phyloP scores from a whole-genome alignment of 768 basidiomycete species.

The Leccinum disarticulatum region DNA sequence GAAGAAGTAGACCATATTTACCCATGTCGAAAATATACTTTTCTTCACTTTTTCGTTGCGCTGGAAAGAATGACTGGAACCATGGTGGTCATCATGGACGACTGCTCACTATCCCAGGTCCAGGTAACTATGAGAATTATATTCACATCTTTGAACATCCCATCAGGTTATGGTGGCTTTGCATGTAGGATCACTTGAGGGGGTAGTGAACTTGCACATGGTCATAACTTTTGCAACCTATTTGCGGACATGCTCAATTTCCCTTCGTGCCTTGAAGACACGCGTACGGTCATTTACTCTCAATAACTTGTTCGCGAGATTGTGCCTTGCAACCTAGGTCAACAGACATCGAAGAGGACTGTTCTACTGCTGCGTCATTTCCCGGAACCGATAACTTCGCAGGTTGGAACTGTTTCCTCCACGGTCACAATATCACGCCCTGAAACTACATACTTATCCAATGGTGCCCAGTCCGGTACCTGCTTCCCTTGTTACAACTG shows the following conservation, averaged over 20 bases:
- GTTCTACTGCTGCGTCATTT: too few species aligned
- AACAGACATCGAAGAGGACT: neutral
- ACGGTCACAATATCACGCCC: too few species aligned
- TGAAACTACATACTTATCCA: too few species aligned
- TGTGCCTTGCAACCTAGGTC: neutral
- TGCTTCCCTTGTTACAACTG: neutral
- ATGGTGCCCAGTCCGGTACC: neutral
- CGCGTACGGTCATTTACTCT: too few species aligned
- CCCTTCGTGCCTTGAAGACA: neutral
- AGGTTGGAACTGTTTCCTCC: neutral
- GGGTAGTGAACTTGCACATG: neutral
- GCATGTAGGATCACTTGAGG: neutral
- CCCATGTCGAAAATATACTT: constrained; percentile 8
- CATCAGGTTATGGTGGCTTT: neutral
- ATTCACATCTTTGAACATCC: neutral
- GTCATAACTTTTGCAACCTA: neutral
- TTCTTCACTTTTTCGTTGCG: neutral
- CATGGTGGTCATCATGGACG: neutral
- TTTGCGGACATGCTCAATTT: neutral
- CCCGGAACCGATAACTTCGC: neutral
- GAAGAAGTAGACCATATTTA: constrained; percentile 73
- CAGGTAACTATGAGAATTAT: too few species aligned
- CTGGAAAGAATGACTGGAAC: neutral
- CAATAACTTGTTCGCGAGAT: too few species aligned
- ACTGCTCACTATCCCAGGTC: neutral